Evolutionary conservation across 208 protist species (phyloP).

Genomic region (Acanthamoeba lenticulata): DNA sequence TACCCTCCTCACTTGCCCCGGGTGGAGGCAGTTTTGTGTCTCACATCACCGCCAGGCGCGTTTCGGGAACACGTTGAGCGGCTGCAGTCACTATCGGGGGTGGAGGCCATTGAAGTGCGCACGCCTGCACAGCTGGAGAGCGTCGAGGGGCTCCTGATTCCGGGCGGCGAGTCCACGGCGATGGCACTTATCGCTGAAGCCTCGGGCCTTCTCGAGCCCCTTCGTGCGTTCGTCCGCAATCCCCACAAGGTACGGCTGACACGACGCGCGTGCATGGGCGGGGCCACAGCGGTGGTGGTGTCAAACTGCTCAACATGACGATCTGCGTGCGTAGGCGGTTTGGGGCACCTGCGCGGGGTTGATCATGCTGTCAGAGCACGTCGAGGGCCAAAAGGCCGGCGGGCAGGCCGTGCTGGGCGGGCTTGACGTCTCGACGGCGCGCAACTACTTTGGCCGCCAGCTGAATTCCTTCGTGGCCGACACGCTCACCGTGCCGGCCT

Average conservation of each 20-base stretch:
- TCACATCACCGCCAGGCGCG: slow-evolving; percentile 51
- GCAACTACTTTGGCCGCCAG: slow-evolving; percentile 79
- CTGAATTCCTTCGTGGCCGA: slow-evolving; percentile 65
- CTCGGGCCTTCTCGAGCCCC: slow-evolving; percentile 68
- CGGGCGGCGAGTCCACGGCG: slow-evolving; percentile 76
- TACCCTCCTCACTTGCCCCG: background rate
- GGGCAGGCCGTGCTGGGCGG: slow-evolving; percentile 76
- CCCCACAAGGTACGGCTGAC: slow-evolving; percentile 1
- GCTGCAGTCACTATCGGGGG: slow-evolving; percentile 43
- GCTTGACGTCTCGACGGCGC: slow-evolving; percentile 51
- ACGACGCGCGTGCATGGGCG: background rate
- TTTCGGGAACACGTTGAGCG: slow-evolving; percentile 72
- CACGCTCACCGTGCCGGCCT: background rate
- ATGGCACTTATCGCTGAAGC: slow-evolving; percentile 72
- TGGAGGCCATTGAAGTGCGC: slow-evolving; percentile 49
- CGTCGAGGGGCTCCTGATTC: slow-evolving; percentile 74
- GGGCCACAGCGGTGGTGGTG: background rate
- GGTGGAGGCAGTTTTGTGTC: no score
- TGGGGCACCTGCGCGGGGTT: slow-evolving; percentile 77
- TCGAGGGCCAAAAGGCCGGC: slow-evolving; percentile 74
- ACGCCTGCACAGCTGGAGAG: slow-evolving; percentile 39
- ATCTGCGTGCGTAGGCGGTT: slow-evolving; percentile 62
- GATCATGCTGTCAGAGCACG: slow-evolving; percentile 74
- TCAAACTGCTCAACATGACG: no score
- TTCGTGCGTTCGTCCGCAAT: slow-evolving; percentile 60